Percentiles rank a stretch among this genome's conserved stretches.
Conservation (phyloP, 2,329 filamentous ascomycete genomes). For the Drechslerella coelobrocha region DNA sequence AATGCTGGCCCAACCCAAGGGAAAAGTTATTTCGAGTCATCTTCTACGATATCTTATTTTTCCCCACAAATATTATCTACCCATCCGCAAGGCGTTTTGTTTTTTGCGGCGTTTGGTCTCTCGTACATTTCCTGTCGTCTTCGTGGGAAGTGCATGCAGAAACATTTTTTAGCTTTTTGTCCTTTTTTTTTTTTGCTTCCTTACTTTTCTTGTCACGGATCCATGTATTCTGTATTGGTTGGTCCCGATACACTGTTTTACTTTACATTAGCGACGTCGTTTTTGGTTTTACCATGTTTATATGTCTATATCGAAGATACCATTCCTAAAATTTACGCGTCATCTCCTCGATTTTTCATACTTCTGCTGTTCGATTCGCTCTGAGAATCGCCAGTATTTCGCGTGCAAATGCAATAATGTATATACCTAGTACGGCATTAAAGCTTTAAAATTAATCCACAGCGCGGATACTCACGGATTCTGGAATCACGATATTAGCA, state of each 20-base stretch:
- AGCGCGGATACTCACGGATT: too few relatives aligned
- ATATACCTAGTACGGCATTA: too few relatives aligned
- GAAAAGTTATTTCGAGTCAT: too few relatives aligned
- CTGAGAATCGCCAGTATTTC: not conserved
- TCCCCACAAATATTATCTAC: slow-evolving; percentile 6
- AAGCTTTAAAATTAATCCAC: too few relatives aligned
- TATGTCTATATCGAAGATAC: slow-evolving; percentile 1
- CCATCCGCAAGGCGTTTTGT: slow-evolving; percentile 46
- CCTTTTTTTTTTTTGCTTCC: not conserved
- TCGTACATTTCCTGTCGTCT: slow-evolving; percentile 9
- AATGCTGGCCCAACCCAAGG: too few relatives aligned
- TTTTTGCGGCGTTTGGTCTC: slow-evolving; percentile 18
- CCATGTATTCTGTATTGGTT: too few relatives aligned
- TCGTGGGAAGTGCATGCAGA: not conserved
- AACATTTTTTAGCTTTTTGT: slow-evolving; percentile 10
- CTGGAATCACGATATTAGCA: too few relatives aligned
- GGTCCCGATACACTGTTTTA: slow-evolving; percentile 2
- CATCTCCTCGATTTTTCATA: not conserved
- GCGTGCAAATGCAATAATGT: too few relatives aligned
- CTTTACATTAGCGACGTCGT: not conserved
- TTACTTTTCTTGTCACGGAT: too few relatives aligned
- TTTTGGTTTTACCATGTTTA: not conserved
- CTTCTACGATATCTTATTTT: not conserved
- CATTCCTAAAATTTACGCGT: not conserved
- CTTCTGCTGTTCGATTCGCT: too few relatives aligned